These are phyloP conservation scores for Pichia sp. DNA, from an alignment of 1,139 yeast genomes.

Conservation along the genomic window DNA sequence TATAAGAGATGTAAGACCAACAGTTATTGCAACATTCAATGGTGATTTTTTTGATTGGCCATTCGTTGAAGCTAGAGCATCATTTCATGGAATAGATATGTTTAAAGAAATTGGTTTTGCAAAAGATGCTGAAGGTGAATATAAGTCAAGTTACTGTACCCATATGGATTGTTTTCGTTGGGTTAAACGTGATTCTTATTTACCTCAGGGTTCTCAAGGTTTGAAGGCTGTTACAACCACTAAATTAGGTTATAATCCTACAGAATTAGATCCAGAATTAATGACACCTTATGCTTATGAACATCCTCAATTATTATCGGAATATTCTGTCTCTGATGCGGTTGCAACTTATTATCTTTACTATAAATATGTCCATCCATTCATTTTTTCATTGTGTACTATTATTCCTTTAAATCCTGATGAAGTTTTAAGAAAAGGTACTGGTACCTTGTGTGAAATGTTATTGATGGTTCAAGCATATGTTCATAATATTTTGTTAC, in stretches of 20 bases:
- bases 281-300: slow-evolving; percentile 98
- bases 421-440: slow-evolving; percentile 92
- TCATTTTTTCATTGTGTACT: slow-evolving; percentile 90
- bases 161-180: slow-evolving; percentile 98
- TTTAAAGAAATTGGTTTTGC: slow-evolving; percentile 93
- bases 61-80: slow-evolving; percentile 83
- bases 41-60: slow-evolving; percentile 99
- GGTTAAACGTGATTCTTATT: slow-evolving; percentile 97
- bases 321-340: slow-evolving; percentile 98
- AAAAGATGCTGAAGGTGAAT: slow-evolving; percentile 84
- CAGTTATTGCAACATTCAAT: slow-evolving; percentile 94
- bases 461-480: slow-evolving; percentile 95
- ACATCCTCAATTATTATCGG: slow-evolving; percentile 86
- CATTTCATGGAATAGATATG: slow-evolving; percentile 81
- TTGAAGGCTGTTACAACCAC: slow-evolving; percentile 96
- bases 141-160: slow-evolving; percentile 84
- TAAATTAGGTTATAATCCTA: slow-evolving; percentile 92
- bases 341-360: slow-evolving; percentile 96
- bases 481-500: slow-evolving; percentile 66
- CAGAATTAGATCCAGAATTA: slow-evolving; percentile 93
- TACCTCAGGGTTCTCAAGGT: slow-evolving; percentile 99
- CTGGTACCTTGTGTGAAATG: slow-evolving; percentile 99
- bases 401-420: slow-evolving; percentile 96
- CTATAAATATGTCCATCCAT: slow-evolving; percentile 96
- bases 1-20: slow-evolving; percentile 79